Conservation (phyloP, 345 rosid species). For the Murraya paniculata region DNA sequence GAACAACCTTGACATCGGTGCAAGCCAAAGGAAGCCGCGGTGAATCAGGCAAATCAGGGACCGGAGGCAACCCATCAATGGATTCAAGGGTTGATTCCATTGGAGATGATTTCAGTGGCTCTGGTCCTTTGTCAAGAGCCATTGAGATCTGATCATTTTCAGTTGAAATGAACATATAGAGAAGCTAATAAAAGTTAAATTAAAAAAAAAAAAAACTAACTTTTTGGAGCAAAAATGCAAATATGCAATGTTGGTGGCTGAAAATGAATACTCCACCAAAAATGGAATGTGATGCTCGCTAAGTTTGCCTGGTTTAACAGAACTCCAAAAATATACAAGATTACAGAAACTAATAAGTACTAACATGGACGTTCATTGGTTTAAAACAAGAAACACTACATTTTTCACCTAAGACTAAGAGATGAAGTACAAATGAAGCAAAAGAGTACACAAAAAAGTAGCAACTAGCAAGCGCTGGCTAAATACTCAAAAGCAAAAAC, state of each 20-base stretch:
- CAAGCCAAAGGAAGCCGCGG: conserved; percentile 33
- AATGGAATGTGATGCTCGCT: conserved; percentile 4
- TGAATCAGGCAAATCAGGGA: conserved; percentile 44
- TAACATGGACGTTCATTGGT: neutral
- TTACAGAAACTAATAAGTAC: neutral
- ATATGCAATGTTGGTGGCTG: conserved; percentile 1
- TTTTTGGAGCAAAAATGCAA: conserved; percentile 12
- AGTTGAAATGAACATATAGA: conserved; percentile 33
- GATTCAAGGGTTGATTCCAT: conserved; percentile 35
- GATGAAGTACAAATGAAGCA: conserved; percentile 23
- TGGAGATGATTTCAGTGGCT: conserved; percentile 23
- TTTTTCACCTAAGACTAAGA: neutral
- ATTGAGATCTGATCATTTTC: conserved; percentile 39
- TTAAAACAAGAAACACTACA: neutral
- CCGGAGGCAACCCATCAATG: conserved; percentile 24
- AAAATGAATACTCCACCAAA: conserved; percentile 18
- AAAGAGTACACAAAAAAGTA: neutral
- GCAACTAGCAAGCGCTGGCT: neutral
- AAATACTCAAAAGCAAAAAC: neutral
- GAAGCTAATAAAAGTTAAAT: conserved; percentile 17
- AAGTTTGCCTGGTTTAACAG: neutral
- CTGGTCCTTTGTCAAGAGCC: conserved; percentile 26
- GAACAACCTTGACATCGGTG: conserved; percentile 71
- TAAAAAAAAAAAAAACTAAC: conserved; percentile 10
- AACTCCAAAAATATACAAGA: neutral